Evolutionary conservation across 345 rosid species (phyloP), one percentile per base, ranked within the genome.

Genomic region (Punica granatum): DNA sequence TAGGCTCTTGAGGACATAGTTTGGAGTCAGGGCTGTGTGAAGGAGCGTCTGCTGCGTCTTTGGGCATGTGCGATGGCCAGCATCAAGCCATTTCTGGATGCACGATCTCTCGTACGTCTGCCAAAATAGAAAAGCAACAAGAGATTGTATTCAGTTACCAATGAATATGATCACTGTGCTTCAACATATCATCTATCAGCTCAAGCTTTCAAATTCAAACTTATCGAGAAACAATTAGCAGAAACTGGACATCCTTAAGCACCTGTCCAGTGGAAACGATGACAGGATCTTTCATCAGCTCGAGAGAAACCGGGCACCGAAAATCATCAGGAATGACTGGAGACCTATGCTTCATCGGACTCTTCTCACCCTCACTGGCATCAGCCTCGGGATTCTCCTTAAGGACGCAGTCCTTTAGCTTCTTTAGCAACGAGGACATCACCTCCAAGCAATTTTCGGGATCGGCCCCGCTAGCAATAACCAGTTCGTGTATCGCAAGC

Each of bases 251-350:
- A 56, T 56, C 1, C 12, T 30, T 15, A 30, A 56, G 31, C 51
- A 94, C 98, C 98, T 94, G 99, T 74, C 99, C 99, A 25, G 99
- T 91, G 42, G 99, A 94, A 71, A 94, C 90, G 23, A 94, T 94
- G 15, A 94, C 99, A 12, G 99, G 99, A 84, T 94, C 98, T 77
- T 84, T 91, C 99, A 91, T 94, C 76, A 91, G 76, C 76, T 94
- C 99, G 49, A 94, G 97, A 68, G 99, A 94, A 76, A 94, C 91
- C 0, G 99, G 98, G 78, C 99, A 94, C 19, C 96, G 96, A 53
- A 94, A 94, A 80, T 91, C 96, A 77, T 94, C 99, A 0, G 99
- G 99, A 65, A 91, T 88, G 64, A 94, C 92, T 41, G 99, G 99
- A 70, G 97, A 94, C 28, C 93, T 81, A 74, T 94, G 96, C 75